Base-by-base conservation (phyloP, 2,329 filamentous ascomycete genomes). In the Exophiala sp. region DNA sequence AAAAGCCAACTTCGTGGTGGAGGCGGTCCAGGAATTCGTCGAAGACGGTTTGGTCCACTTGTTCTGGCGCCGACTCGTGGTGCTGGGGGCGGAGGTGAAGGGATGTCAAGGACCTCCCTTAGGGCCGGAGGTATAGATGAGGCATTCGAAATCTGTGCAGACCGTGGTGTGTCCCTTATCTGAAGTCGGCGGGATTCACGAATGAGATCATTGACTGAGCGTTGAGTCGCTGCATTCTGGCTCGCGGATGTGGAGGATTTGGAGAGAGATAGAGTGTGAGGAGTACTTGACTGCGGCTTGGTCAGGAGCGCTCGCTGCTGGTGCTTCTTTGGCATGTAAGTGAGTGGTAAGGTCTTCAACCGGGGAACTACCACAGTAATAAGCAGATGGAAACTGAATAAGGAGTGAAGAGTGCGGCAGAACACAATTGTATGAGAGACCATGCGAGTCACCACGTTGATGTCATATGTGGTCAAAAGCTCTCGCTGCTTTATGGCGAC, bases 161-260 rank as follows among this genome's bases (percentile, higher is more conserved):
- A 13, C 14, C 43, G 48, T 8, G 48, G 18, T 29, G 56, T 44
- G 34, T 52, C 49, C 32, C 61, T 60, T 7, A 65, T 57, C 53
- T 73, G 70, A 1, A 68, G 68, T 32, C 67, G 68, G 29, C 72
- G 70, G 9, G 74, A 70, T 34, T 73, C 70, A 40, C 65, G 62
- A 51, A 75, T 72, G 52, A 74, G 61, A 49, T 73, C 72, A 54
- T 74, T 75, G 56, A 75, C 72, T 4, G 70, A 71, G 22, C 58
- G 60, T 40, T 60, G 54, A 8, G 66, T 50, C 19, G 55, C 29
- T 24, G 60, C 58, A 29, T 62, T 46, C 19, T 50, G 58, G 16
- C 58, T 49, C 41, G 37, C 56, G 60, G 42, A 53, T 42, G 27
- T 50, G 53, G 50, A 57, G 48, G 49, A 55, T 55, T 57, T 59